Evolutionary conservation across 2,329 filamentous ascomycete genomes (phyloP), one percentile per base, ranked within the genome.

Genomic region (Samsoniella hepiali): DNA sequence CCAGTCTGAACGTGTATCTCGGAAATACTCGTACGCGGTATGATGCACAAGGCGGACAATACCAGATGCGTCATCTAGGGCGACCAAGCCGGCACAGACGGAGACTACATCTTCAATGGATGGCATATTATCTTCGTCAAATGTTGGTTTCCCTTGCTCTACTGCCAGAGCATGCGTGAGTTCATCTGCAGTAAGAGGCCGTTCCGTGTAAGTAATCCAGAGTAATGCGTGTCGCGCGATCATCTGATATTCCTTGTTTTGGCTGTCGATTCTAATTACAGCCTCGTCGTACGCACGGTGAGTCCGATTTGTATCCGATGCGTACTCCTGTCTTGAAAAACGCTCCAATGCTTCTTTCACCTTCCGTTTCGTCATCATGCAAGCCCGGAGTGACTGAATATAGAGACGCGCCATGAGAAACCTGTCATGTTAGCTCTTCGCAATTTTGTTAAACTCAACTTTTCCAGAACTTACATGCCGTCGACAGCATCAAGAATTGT

Each of bases 91-190:
- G 40, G 72, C 73, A 64, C 76, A 80, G 3, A 71, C 68, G 3
- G 73, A 75, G 1, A 78, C 60, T 0, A 78, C 58, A 5, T 72
- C 68, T 15, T 72, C 70, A 8, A 74, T 29, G 0, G 72, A 65
- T 1, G 73, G 63, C 1, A 78, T 22, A 34, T 76, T 75, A 0
- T 76, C 72, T 50, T 70, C 31, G 9, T 78, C 72, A 13, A 79
- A 53, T 2, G 69, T 58, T 0, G 56, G 1, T 5, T 68, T 44
- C 0, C 65, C 69, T 5, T 58, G 1, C 45, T 77, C 72, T 0
- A 77, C 67, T 1, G 74, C 78, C 13, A 82, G 70, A 0, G 77
- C 78, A 64, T 79, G 72, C 59, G 72, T 71, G 5, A 82, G 71
- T 63, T 81, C 77, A 1, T 34, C 1, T 1, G 62, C 68, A 1